phyloP scores from a whole-genome alignment of 192 early-diverging fungal genomes.

The Phlyctochytrium arcticum region DNA sequence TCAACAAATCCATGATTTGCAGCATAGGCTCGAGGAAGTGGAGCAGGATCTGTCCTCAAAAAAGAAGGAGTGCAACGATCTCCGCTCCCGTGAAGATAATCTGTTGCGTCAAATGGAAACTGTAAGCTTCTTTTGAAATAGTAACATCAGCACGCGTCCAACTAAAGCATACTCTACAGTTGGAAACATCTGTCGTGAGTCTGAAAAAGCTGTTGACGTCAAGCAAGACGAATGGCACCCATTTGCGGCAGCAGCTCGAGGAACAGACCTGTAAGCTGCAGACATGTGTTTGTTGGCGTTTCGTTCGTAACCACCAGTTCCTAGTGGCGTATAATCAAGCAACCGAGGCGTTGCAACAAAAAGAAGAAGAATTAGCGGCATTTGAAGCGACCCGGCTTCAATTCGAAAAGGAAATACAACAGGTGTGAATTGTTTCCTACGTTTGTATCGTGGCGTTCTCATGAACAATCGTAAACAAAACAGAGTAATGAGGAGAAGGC shows the following conservation, averaged over 20 bases:
- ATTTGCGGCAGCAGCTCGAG: background rate
- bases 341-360: background rate
- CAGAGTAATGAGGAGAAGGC: background rate
- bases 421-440: background rate
- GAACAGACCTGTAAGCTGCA: background rate
- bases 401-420: background rate
- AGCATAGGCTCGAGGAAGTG: background rate
- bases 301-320: background rate
- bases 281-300: background rate
- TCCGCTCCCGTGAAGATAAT: background rate
- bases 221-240: background rate
- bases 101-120: slow-evolving; percentile 1
- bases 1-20: background rate
- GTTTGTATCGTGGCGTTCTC: too few species aligned
- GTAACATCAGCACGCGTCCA: background rate
- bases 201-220: background rate
- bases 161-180: background rate
- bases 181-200: background rate
- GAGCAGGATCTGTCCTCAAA: background rate
- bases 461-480: too few species aligned
- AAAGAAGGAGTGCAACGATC: background rate
- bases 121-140: background rate
- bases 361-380: background rate
- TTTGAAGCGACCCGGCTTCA: background rate
- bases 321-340: background rate